Evolutionary conservation across 2,329 filamentous ascomycete genomes (phyloP), one percentile per base, ranked within the genome.

Genomic region (Monascus ruber): DNA sequence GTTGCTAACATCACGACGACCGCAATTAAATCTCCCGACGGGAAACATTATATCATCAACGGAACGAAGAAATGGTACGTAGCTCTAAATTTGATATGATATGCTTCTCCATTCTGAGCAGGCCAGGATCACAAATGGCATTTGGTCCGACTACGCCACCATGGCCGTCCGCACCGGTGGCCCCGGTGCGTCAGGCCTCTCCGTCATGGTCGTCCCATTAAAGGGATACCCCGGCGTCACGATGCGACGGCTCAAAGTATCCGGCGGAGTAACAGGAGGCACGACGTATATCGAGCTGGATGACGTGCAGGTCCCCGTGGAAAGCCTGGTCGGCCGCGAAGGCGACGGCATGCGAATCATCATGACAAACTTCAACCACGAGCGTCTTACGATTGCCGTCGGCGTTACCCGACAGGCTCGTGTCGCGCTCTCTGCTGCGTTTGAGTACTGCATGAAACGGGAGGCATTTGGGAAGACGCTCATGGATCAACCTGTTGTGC

Each of bases 361-460:
- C 52, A 84, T 83, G 79, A 80, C 76, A 39, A 84, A 86, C 62
- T 86, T 86, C 72, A 86, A 86, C 63, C 81, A 86, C 57, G 83
- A 87, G 58, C 74, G 82, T 0, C 66, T 86, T 7, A 71, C 70
- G 10, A 83, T 86, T 45, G 69, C 77, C 1, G 74, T 85, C 9
- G 72, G 74, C 0, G 72, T 74, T 1, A 81, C 79, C 1, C 68
- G 82, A 2, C 70, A 78, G 50, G 70, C 79, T 0, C 69, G 74
- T 6, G 76, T 81, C 2, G 78, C 76, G 1, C 63, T 83, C 1
- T 60, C 67, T 9, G 56, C 74, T 0, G 78, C 79, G 0, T 74
- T 81, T 47, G 72, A 72, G 37, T 82, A 83, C 50, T 72, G 72
- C 24, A 56, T 82, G 45, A 79, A 79, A 59, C 69, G 79, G 11